phyloP scores from a whole-genome alignment of 192 early-diverging fungal genomes.

The Gigaspora rosea region DNA sequence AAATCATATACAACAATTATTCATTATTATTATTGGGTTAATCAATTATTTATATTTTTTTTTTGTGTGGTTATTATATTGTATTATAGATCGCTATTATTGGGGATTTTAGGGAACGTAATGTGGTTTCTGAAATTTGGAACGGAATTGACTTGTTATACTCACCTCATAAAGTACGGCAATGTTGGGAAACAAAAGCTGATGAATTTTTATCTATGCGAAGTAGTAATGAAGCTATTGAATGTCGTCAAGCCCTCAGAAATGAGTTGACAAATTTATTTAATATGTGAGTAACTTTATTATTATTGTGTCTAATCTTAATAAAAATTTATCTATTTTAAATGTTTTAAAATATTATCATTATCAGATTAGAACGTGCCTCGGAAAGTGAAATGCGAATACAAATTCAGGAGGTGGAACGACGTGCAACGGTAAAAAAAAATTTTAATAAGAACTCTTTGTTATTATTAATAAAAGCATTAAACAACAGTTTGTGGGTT shows the following conservation, averaged over 20 bases:
- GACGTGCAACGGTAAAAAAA: not conserved
- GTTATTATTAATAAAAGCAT: not conserved
- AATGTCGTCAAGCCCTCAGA: not conserved
- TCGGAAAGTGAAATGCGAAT: not conserved
- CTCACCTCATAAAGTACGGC: not conserved
- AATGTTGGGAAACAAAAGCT: slow-evolving; percentile 3
- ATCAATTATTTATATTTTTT: too few species aligned
- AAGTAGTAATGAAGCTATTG: not conserved
- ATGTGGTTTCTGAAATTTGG: not conserved
- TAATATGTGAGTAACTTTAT: not conserved
- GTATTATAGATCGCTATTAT: not conserved
- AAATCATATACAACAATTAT: not conserved
- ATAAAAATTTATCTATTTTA: not conserved
- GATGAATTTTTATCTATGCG: not conserved
- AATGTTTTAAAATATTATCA: not conserved
- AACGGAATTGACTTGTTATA: not conserved
- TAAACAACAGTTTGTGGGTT: not conserved
- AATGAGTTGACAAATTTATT: not conserved
- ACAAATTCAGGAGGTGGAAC: not conserved
- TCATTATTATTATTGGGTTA: too few species aligned
- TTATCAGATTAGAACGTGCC: not conserved
- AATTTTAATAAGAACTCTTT: not conserved
- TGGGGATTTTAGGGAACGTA: not conserved
- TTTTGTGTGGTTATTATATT: not conserved
- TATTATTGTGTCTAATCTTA: not conserved